phyloP scores from a whole-genome alignment of 208 protist genomes.

The Kentomonas sorsogonicus region DNA sequence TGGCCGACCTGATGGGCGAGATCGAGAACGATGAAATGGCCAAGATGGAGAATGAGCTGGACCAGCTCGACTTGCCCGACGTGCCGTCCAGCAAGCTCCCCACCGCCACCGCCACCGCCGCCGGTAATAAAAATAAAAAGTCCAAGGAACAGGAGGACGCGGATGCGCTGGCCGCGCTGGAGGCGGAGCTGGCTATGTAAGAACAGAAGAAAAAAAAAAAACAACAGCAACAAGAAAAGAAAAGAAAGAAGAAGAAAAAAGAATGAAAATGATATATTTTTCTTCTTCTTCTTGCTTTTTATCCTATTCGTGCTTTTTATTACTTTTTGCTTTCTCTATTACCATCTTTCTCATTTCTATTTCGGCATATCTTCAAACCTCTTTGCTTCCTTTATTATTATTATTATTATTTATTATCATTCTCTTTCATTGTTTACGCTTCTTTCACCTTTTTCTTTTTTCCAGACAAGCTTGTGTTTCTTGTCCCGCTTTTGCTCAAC shows the following conservation, averaged over 20 bases:
- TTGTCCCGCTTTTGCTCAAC: no score
- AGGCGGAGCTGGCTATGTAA: conserved; percentile 61
- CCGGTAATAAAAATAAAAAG: no score
- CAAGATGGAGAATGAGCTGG: conserved; percentile 24
- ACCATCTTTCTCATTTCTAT: no score
- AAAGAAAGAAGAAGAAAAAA: background rate
- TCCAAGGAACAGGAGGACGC: conserved; percentile 58
- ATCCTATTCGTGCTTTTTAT: conserved; percentile 9
- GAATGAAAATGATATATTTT: background rate
- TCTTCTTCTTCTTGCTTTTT: conserved; percentile 14
- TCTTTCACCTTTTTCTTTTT: conserved; percentile 11
- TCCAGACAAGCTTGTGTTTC: no score
- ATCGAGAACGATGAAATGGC: conserved; percentile 24
- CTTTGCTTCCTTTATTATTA: no score
- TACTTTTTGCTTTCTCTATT: conserved; percentile 7
- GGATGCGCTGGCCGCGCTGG: conserved; percentile 59
- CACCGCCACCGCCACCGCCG: background rate
- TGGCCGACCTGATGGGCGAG: conserved; percentile 78
- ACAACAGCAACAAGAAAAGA: background rate
- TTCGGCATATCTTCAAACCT: no score
- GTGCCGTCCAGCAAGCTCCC: conserved; percentile 19
- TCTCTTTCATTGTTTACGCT: conserved; percentile 6
- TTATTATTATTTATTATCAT: conserved; percentile 5
- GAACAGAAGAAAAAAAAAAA: background rate
- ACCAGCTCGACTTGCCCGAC: conserved; percentile 33